Evolutionary conservation across 2,329 filamentous ascomycete genomes (phyloP), one percentile per base, ranked within the genome.

Genomic region (Pseudogymnoascus sp.): DNA sequence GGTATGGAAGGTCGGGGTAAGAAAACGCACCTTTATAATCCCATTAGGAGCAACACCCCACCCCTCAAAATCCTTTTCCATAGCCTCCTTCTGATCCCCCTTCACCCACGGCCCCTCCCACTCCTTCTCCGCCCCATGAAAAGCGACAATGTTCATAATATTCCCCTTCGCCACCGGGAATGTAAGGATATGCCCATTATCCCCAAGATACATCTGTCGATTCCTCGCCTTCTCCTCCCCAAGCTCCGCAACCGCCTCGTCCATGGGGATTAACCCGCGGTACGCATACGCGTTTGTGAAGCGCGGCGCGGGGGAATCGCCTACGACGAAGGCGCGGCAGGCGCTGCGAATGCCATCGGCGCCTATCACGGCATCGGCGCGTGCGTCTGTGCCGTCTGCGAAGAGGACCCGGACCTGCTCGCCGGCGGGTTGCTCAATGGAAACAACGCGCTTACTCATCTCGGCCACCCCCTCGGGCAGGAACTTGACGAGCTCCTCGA

Each of bases 301-400:
- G 2, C 42, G 42, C 11, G 42, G 42, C 21, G 19, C 42, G 11
- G 42, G 21, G 21, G 75, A 72, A 2, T 76, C 71, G 1, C 80
- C 81, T 4, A 86, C 74, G 3, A 88, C 71, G 10, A 82, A 69
- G 17, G 78, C 70, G 4, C 85, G 76, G 6, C 82, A 77, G 1
- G 76, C 75, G 0, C 82, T 84, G 68, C 83, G 82, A 70, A 88
- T 85, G 0, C 86, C 86, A 72, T 88, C 86, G 68, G 83, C 86
- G 3, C 83, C 85, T 59, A 88, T 75, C 1, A 84, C 80, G 1
- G 77, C 75, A 65, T 74, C 74, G 33, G 79, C 78, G 10, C 71
- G 65, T 0, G 74, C 78, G 0, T 69, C 70, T 0, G 72, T 76
- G 1, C 78, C 78, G 68, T 82, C 80, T 1, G 71, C 68, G 64